Base-by-base conservation (phyloP, 192 early-diverging fungal genomes). In the Allomyces macrogynus region DNA sequence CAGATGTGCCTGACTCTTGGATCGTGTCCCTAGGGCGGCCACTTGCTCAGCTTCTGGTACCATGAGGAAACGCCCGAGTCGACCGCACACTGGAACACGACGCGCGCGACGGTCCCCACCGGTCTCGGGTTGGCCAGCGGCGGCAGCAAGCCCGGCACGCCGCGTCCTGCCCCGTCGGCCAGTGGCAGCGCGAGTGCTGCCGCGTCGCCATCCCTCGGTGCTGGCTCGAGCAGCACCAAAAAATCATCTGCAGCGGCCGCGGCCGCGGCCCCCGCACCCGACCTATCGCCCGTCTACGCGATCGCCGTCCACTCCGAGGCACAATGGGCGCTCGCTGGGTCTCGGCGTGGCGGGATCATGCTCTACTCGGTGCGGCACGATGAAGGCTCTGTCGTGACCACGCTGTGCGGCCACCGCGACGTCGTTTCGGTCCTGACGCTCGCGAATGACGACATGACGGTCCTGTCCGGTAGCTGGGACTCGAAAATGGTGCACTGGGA, bases 241-340 rank as follows among this genome's bases (percentile, higher is more conserved):
- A 40, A 40, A 8, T 40, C 32, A 40, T 40, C 32, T 7, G 32
- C 32, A 3, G 32, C 32, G 0, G 32, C 32, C 32, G 32, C 32
- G 7, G 32, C 32, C 32, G 32, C 32, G 8, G 32, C 32, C 3
- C 32, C 32, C 32, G 32, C 32, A 40, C 32, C 32, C 4, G 32
- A 40, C 49, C 74, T 92, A 70, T 95, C 92, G 25, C 89, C 95
- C 3, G 92, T 93, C 4, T 95, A 87, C 73, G 91, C 90, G 67
- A 62, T 97, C 65, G 91, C 84, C 61, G 88, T 96, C 43, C 93
- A 99, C 12, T 92, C 95, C 8, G 84, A 97, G 70, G 95, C 85
- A 0, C 60, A 90, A 40, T 99, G 88, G 84, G 74, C 84, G 43
- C 70, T 95, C 1, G 84, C 84, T 9, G 94, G 92, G 0, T 74